Conservation (phyloP, 257 asterid species). For the Nicotiana noctiflora region DNA sequence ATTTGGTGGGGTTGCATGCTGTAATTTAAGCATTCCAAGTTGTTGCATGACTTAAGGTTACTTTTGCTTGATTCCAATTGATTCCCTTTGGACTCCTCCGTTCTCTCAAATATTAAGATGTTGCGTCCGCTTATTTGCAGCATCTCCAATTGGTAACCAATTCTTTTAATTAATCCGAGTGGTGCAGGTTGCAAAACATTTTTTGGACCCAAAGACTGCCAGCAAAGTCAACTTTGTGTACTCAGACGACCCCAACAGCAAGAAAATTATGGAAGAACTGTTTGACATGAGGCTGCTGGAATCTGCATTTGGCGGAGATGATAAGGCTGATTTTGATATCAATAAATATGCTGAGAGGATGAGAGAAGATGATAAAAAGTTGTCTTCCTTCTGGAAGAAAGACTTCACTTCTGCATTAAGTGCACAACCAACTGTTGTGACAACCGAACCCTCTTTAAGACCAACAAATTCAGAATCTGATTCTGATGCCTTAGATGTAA, state of each 20-base stretch:
- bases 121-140: neutral
- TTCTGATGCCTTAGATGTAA: constrained; percentile 30
- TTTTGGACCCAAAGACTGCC: constrained; percentile 79
- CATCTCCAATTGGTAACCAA: neutral
- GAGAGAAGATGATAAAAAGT: constrained; percentile 76
- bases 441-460: constrained; percentile 11
- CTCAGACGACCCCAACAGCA: constrained; percentile 48
- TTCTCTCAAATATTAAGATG: neutral
- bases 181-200: constrained; percentile 42
- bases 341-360: constrained; percentile 72
- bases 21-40: neutral
- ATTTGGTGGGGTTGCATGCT: neutral
- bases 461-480: constrained; percentile 29
- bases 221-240: constrained; percentile 73
- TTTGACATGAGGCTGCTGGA: constrained; percentile 71
- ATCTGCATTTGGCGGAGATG: constrained; percentile 75
- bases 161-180: neutral
- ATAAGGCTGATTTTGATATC: constrained; percentile 50
- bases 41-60: neutral
- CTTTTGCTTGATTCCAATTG: neutral
- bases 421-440: constrained; percentile 14
- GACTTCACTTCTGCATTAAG: constrained; percentile 15
- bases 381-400: constrained; percentile 33
- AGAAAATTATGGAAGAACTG: constrained; percentile 56
- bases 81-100: neutral